These are phyloP conservation scores for Lentinula detonsa DNA, from an alignment of 768 basidiomycete genomes.

Conservation along the genomic window DNA sequence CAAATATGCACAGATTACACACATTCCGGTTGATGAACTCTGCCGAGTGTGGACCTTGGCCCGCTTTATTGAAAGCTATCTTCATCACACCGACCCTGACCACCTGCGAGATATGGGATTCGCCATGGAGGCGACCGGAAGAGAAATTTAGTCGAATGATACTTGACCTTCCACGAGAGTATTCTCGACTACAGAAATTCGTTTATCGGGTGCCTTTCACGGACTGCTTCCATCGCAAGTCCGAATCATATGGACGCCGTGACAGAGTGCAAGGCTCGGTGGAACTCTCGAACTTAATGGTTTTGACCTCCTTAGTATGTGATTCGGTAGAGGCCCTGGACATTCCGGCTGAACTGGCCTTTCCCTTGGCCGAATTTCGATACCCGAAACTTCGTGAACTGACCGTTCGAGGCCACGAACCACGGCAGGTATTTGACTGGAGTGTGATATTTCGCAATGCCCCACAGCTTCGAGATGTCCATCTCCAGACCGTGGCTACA, in stretches of 20 bases:
- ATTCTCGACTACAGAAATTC: neutral
- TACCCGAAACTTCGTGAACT: constrained; percentile 1
- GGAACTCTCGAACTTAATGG: neutral
- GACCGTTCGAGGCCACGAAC: neutral
- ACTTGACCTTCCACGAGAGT: neutral
- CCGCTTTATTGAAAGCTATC: neutral
- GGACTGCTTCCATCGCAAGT: constrained; percentile 4
- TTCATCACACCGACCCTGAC: neutral
- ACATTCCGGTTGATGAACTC: constrained; percentile 6
- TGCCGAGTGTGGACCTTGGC: constrained; percentile 4
- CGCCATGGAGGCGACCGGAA: constrained; percentile 2
- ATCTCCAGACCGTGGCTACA: neutral
- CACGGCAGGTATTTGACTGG: neutral
- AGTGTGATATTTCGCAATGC: neutral
- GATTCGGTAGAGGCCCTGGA: neutral
- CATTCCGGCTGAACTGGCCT: constrained; percentile 3
- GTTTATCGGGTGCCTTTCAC: constrained; percentile 6
- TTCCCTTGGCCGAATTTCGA: neutral
- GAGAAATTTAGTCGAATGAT: neutral
- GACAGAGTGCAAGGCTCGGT: constrained; percentile 3
- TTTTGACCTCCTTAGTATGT: neutral
- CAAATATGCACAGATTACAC: neutral
- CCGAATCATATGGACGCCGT: constrained; percentile 3
- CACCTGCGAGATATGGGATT: constrained; percentile 1
- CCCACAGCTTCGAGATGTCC: neutral